phyloP scores from a whole-genome alignment of 2,329 filamentous ascomycete species.

The Penicillium sp. region DNA sequence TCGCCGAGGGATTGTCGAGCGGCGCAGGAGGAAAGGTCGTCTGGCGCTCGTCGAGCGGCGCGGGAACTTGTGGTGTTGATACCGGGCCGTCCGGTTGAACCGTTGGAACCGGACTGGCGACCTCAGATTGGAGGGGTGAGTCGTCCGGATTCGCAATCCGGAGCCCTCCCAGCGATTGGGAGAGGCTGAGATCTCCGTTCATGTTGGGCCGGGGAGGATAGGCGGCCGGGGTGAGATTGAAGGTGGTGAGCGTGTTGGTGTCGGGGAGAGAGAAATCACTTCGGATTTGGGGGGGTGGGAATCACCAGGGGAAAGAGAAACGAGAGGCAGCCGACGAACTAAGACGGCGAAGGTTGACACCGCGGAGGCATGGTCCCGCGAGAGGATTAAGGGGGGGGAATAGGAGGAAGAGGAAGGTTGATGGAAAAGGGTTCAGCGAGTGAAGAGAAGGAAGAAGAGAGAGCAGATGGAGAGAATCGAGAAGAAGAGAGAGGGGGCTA shows the following conservation, averaged over 20 bases:
- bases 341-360: constrained; percentile 41
- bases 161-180: constrained; percentile 88
- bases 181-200: constrained; percentile 92
- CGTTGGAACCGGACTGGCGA: constrained; percentile 37
- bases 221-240: not conserved
- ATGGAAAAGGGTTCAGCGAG: not conserved
- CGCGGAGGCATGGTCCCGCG: constrained; percentile 40
- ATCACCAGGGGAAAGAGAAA: constrained; percentile 13
- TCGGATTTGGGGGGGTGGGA: constrained; percentile 9
- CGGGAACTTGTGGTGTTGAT: constrained; percentile 33
- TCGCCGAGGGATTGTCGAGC: constrained; percentile 31
- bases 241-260: not conserved
- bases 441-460: constrained; percentile 8
- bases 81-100: constrained; percentile 29
- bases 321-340: constrained; percentile 36
- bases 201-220: constrained; percentile 62
- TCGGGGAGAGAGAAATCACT: not conserved
- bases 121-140: constrained; percentile 54
- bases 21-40: constrained; percentile 31
- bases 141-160: constrained; percentile 97
- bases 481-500: constrained; percentile 19
- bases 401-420: constrained; percentile 7
- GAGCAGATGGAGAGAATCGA: not conserved
- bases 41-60: constrained; percentile 28
- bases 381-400: constrained; percentile 17